Evolutionary conservation across 306 rosid genomes (phyloP), one percentile per base, ranked within the genome.

Genomic region (Styphnolobium japonicum): DNA sequence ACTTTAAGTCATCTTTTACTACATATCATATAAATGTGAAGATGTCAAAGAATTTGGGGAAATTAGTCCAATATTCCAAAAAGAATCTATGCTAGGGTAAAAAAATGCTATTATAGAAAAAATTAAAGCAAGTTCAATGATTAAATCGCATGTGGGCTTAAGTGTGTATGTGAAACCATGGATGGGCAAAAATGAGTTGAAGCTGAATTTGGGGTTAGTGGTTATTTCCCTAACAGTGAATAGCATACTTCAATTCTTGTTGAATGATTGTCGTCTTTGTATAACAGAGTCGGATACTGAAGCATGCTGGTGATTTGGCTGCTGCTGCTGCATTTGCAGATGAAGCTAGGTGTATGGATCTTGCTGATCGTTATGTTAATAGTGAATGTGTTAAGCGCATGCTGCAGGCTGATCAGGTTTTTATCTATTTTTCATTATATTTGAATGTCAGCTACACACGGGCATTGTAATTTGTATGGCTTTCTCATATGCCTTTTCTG

Each of bases 381-480:
- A 96, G 98, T 87, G 95, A 94, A 46, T 94, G 97, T 21, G 98
- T 92, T 76, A 94, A 94, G 91, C 95, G 98, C 73, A 94, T 94
- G 98, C 87, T 94, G 80, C 97, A 92, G 89, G 97, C 98, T 74
- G 98, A 94, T 81, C 95, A 92, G 97, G 99, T 96, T 80, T 80
- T 79, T 31, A 19, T 45, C 78, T 21, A 31, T 43, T 57, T 19
- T 80, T 1, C 27, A 7, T 64, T 58, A 19, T 9, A 62, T 45
- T 37, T 77, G 74, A 19, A 29, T 82, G 21, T 69, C 33, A 49
- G 40, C 64, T 53, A 46, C 10, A 21, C 77, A 15, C 18, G 2
- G 1, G 42, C 15, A 5, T 68, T 22, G 12, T 40, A 15, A 57
- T 25, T 80, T 64, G 18, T 36, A 48, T 66, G 64, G 36, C 23